Base-by-base conservation (phyloP, 1,284 basidiomycete species). In the Wallemia ichthyophaga region DNA sequence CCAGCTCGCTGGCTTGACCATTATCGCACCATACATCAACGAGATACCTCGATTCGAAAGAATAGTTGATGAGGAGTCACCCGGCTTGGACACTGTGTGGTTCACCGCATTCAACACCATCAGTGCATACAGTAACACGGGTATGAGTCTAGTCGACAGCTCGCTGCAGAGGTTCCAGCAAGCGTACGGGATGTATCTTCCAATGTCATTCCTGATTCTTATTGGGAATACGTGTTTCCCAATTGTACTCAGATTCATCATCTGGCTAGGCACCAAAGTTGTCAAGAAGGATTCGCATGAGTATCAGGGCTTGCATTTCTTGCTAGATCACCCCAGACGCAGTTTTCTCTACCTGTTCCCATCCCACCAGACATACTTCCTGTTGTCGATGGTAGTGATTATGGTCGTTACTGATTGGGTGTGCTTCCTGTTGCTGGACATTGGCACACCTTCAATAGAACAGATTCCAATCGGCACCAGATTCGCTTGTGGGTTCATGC, bases 261-360 rank as follows among this genome's bases (percentile, higher is more conserved):
- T 71, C 60, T 95, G 88, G 88, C 66, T 70, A 11, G 66, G 83
- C 56, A 76, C 79, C 23, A 82, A 82, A 66, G 60, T 78, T 17
- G 76, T 82, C 19, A 78, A 80, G 0, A 67, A 67, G 9, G 65
- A 67, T 0, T 85, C 83, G 9, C 76, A 79, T 1, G 65, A 77
- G 0, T 75, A 80, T 61, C 86, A 94, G 70, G 88, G 88, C 0
- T 72, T 94, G 1, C 80, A 81, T 61, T 98, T 98, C 69, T 74
- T 98, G 3, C 76, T 98, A 21, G 89, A 96, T 67, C 92, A 96
- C 66, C 92, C 92, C n/a, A 78, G 91, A 25, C 78, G 91, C 63
- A 88, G 92, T 71, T 96, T 87, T 67, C 80, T 92, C 53, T 91
- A 94, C 68, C 77, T 98, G 5, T 96, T 98, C 66, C 92, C 92